These are phyloP conservation scores for Amanita muscaria DNA, from an alignment of 768 basidiomycete genomes.

Conservation along the genomic window DNA sequence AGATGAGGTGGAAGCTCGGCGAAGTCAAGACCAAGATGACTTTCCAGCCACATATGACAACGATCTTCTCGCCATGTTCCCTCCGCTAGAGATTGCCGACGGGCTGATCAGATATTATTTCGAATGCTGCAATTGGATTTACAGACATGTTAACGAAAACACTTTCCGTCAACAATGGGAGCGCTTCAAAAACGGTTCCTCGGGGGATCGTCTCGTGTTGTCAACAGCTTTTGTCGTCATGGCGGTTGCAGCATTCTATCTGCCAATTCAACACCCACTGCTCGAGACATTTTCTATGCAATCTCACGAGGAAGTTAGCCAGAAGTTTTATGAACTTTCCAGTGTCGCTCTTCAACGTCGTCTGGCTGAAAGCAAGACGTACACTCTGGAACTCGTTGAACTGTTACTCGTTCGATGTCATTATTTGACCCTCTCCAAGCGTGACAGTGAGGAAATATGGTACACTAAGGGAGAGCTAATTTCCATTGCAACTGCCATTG, in stretches of 20 bases:
- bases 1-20: constrained; percentile 45
- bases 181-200: constrained; percentile 60
- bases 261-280: constrained; percentile 56
- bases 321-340: constrained; percentile 63
- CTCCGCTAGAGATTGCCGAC: constrained; percentile 60
- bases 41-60: constrained; percentile 49
- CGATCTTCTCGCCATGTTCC: constrained; percentile 61
- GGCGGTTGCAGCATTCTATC: constrained; percentile 64
- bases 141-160: constrained; percentile 63
- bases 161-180: constrained; percentile 61
- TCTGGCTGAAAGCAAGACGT: constrained; percentile 47
- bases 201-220: constrained; percentile 59
- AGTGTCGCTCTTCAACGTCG: constrained; percentile 55
- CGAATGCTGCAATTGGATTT: constrained; percentile 84
- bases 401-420: constrained; percentile 61
- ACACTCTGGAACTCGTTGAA: constrained; percentile 69
- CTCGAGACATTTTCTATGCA: constrained; percentile 40
- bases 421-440: constrained; percentile 65
- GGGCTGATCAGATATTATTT: constrained; percentile 70
- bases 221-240: constrained; percentile 70
- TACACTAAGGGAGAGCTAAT: constrained; percentile 62
- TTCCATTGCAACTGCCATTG: constrained; percentile 73
- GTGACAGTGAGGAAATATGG: constrained; percentile 79
- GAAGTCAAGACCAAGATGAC: constrained; percentile 45
- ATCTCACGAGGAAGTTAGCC: constrained; percentile 50